Percentiles rank a stretch among this genome's conserved stretches.
Evolutionary conservation across 1,139 yeast genomes (phyloP).

Genomic region (Saccharomyces pastorianus): DNA sequence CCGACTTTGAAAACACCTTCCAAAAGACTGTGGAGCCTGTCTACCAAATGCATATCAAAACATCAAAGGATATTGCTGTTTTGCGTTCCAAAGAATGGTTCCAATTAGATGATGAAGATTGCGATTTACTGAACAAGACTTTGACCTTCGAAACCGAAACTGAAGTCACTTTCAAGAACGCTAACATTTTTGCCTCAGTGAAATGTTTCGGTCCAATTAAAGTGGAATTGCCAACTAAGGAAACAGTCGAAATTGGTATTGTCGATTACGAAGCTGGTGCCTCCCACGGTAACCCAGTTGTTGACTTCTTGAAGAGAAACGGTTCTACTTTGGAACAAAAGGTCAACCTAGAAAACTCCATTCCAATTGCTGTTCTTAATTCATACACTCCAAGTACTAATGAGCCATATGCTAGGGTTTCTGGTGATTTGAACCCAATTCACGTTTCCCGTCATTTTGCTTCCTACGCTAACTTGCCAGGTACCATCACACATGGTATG

Average conservation of each 20-base stretch:
- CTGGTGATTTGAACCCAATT: constrained; percentile 97
- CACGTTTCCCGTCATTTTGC: constrained; percentile 96
- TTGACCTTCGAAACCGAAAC: constrained; percentile 88
- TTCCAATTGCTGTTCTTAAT: constrained; percentile 64
- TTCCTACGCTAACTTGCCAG: constrained; percentile 85
- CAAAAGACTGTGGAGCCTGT: constrained; percentile 84
- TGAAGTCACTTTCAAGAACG: constrained; percentile 70
- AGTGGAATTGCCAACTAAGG: constrained; percentile 89
- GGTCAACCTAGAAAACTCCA: constrained; percentile 77
- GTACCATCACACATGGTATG: constrained; percentile 98
- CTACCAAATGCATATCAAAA: constrained; percentile 61
- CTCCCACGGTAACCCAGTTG: constrained; percentile 95
- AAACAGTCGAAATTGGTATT: constrained; percentile 77
- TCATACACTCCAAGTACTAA: constrained; percentile 57
- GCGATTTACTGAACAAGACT: constrained; percentile 68
- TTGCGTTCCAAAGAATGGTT: constrained; percentile 97
- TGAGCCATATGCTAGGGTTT: constrained; percentile 93
- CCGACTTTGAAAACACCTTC: constrained; percentile 87
- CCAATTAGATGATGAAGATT: constrained; percentile 59
- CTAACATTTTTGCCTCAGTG: constrained; percentile 69
- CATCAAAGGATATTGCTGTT: constrained; percentile 87
- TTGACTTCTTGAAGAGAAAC: constrained; percentile 84
- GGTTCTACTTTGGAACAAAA: constrained; percentile 95
- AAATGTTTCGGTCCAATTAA: constrained; percentile 77
- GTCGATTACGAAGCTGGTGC: constrained; percentile 86